A percentile compares a stretch with the other conserved stretches of the same genome.
Evolutionary conservation across 2,329 filamentous ascomycete genomes (phyloP).

Genomic region (Scleromitrula shiraiana): DNA sequence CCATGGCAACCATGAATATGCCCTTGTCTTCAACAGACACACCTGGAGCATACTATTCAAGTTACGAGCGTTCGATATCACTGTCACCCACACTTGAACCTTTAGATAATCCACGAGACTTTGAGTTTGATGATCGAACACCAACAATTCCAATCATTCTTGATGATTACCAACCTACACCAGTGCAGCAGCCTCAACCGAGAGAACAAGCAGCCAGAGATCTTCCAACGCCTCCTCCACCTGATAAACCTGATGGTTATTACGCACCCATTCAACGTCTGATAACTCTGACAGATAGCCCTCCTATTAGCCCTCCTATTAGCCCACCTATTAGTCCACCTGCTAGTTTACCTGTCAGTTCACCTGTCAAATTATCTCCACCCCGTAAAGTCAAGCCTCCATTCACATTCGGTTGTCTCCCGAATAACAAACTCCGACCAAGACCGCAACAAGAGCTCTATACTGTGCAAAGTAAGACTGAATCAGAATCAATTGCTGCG

Average conservation of each 20-base stretch:
- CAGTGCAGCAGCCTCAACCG: not conserved
- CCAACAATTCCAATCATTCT: not conserved
- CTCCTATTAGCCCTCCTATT: no score
- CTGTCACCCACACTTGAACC: not conserved
- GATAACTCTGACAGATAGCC: not conserved
- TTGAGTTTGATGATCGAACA: not conserved
- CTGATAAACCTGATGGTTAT: not conserved
- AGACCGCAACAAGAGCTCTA: not conserved
- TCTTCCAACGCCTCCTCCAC: not conserved
- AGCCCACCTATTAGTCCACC: no score
- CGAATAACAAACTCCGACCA: not conserved
- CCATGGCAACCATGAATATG: not conserved
- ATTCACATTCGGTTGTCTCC: constrained; percentile 1
- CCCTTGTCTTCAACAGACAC: not conserved
- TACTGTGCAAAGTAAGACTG: not conserved
- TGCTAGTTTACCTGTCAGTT: no score
- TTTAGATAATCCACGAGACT: not conserved
- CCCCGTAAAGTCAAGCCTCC: not conserved
- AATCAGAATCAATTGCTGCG: not conserved
- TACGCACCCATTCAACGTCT: not conserved
- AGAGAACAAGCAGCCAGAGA: not conserved
- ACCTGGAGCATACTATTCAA: not conserved
- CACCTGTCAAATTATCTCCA: not conserved
- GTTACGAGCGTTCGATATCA: not conserved
- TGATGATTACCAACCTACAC: not conserved